Evolutionary conservation across 1,284 basidiomycete species (phyloP).

Genomic region (Pyrrhoderma noxium): DNA sequence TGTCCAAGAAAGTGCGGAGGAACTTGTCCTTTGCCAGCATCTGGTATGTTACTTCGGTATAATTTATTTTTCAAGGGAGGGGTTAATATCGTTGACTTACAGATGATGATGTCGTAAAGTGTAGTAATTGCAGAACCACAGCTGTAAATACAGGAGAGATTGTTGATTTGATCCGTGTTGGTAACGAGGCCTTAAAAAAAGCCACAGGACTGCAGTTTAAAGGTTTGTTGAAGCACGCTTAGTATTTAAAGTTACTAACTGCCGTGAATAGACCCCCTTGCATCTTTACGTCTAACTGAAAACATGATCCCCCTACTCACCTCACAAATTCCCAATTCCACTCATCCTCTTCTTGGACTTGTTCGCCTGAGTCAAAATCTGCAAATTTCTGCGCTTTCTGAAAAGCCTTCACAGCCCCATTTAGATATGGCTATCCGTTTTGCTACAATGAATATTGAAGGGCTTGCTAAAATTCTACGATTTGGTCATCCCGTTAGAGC

Average conservation of each 20-base stretch:
- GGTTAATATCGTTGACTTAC: background rate
- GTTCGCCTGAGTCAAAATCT: constrained; percentile 62
- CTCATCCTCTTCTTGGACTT: constrained; percentile 73
- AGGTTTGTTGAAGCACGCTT: constrained; percentile 32
- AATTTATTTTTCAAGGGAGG: background rate
- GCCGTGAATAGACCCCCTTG: constrained; percentile 40
- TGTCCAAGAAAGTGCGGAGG: constrained; percentile 65
- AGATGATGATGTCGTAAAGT: constrained; percentile 46
- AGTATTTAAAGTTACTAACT: background rate
- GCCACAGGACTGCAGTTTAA: constrained; percentile 52
- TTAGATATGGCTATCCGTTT: constrained; percentile 61
- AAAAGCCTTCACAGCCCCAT: constrained; percentile 35
- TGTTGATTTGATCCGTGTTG: constrained; percentile 53
- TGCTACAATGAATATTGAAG: constrained; percentile 50
- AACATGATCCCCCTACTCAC: constrained; percentile 60
- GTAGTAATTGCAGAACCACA: constrained; percentile 48
- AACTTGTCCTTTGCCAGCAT: constrained; percentile 45
- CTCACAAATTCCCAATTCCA: constrained; percentile 47
- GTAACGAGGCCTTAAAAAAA: constrained; percentile 63
- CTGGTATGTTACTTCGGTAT: constrained; percentile 36
- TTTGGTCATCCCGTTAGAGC: constrained; percentile 76
- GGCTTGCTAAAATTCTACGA: constrained; percentile 46
- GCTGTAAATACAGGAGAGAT: constrained; percentile 47
- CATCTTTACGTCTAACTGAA: constrained; percentile 53
- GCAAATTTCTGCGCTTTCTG: constrained; percentile 44